Evolutionary conservation across 495 filamentous ascomycete species (phyloP).

Genomic region (Xylaria telfairii): DNA sequence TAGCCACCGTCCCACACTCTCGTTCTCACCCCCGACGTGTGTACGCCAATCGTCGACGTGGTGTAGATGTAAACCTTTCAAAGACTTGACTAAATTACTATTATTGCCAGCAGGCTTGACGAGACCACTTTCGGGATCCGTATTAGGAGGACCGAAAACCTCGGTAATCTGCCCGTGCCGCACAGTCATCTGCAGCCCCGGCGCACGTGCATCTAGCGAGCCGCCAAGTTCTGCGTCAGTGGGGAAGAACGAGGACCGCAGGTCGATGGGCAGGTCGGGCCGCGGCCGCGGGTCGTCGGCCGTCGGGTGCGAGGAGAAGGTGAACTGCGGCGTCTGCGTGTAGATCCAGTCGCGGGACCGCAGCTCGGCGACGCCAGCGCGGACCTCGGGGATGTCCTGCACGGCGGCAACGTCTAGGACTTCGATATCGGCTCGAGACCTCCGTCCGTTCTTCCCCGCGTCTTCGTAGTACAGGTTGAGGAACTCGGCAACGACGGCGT

Average conservation of each 20-base stretch:
- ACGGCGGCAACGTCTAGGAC: background rate
- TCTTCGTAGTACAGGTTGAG: constrained; percentile 56
- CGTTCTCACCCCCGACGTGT: constrained; percentile 18
- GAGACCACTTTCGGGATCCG: background rate
- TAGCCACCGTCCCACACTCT: constrained; percentile 41
- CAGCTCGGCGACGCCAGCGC: constrained; percentile 19
- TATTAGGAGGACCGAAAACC: background rate
- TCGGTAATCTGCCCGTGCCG: constrained; percentile 51
- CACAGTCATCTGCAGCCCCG: constrained; percentile 36
- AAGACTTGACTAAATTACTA: constrained; percentile 26
- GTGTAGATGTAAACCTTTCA: constrained; percentile 43
- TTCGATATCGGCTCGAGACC: background rate
- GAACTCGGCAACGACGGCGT: constrained; percentile 60
- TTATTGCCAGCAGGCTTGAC: constrained; percentile 25
- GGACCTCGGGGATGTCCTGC: constrained; percentile 19
- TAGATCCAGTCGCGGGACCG: constrained; percentile 80
- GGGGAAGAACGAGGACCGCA: constrained; percentile 38
- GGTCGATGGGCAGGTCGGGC: constrained; percentile 46
- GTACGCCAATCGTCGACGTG: constrained; percentile 50
- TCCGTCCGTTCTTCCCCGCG: background rate
- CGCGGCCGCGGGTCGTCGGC: constrained; percentile 62
- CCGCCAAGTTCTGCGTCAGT: background rate
- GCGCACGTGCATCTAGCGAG: background rate
- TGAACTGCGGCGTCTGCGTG: constrained; percentile 84
- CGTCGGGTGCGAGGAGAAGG: constrained; percentile 61